A percentile compares a stretch with the other conserved stretches of the same genome.
phyloP scores from a whole-genome alignment of 129 eudicot genomes.

The Saposhnikovia divaricata region DNA sequence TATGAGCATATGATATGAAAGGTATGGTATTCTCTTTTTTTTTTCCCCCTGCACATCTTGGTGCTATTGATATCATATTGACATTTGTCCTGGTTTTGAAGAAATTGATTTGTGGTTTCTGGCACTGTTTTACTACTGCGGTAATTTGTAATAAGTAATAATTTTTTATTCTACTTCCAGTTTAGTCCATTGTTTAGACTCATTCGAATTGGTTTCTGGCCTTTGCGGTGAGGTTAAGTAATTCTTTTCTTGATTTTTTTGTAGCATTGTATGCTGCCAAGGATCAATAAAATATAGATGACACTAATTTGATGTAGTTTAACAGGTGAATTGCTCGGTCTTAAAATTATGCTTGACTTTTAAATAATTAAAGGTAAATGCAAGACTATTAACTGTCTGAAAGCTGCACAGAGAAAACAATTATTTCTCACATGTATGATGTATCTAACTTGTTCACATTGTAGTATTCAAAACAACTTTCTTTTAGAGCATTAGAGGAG shows the following conservation, averaged over 20 bases:
- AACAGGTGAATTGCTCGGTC: not conserved
- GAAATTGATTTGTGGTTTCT: not conserved
- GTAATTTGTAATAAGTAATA: not conserved
- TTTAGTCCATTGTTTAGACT: not conserved
- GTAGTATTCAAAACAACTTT: not conserved
- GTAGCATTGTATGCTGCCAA: not conserved
- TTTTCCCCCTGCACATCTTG: not conserved
- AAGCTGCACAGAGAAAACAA: not conserved
- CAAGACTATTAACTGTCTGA: not conserved
- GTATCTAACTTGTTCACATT: not conserved
- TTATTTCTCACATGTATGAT: not conserved
- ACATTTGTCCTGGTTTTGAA: not conserved
- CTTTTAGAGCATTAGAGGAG: not conserved
- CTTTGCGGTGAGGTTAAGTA: not conserved
- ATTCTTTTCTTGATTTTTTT: not conserved
- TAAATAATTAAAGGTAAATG: not conserved
- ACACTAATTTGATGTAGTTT: not conserved
- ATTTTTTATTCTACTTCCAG: not conserved
- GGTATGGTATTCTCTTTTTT: not conserved
- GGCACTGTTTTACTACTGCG: not conserved
- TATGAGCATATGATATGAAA: not conserved
- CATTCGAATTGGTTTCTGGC: not conserved
- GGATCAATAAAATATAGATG: not conserved
- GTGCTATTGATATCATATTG: not conserved
- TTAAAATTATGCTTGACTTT: not conserved